Evolutionary conservation across 2,329 filamentous ascomycete species (phyloP).

Genomic region (Fusarium oxysporum): DNA sequence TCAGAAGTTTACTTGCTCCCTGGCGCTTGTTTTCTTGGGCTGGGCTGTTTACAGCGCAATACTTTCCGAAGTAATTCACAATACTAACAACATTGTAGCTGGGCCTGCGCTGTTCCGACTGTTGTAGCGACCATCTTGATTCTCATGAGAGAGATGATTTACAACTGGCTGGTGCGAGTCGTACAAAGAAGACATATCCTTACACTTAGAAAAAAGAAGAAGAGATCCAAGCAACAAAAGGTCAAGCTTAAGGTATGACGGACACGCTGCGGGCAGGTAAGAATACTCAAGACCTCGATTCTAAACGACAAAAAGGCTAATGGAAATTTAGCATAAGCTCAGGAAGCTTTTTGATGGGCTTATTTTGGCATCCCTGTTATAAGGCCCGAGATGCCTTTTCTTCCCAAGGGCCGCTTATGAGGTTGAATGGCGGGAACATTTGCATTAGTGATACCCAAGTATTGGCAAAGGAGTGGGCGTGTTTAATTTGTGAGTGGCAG

Average conservation of each 20-base stretch:
- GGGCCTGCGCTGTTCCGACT: slow-evolving; percentile 70
- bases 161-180: slow-evolving; percentile 55
- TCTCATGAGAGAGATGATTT: slow-evolving; percentile 64
- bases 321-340: not conserved
- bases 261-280: not conserved
- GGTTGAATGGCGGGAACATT: slow-evolving; percentile 7
- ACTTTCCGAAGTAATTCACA: not conserved
- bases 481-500: not conserved
- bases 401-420: not conserved
- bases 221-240: slow-evolving; percentile 42
- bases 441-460: slow-evolving; percentile 41
- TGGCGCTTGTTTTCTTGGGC: not conserved
- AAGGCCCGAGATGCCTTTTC: not conserved
- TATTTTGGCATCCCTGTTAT: not conserved
- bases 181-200: slow-evolving; percentile 60
- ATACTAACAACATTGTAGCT: slow-evolving; percentile 57
- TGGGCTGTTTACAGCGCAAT: not conserved
- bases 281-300: not conserved
- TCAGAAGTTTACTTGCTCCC: not conserved
- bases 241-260: slow-evolving; percentile 41
- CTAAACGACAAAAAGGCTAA: not conserved
- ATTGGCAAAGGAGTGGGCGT: slow-evolving; percentile 22
- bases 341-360: not conserved
- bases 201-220: slow-evolving; percentile 55
- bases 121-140: slow-evolving; percentile 61